phyloP scores from a whole-genome alignment of 148 eudicot genomes.

The Camellia lanceoleosa region DNA sequence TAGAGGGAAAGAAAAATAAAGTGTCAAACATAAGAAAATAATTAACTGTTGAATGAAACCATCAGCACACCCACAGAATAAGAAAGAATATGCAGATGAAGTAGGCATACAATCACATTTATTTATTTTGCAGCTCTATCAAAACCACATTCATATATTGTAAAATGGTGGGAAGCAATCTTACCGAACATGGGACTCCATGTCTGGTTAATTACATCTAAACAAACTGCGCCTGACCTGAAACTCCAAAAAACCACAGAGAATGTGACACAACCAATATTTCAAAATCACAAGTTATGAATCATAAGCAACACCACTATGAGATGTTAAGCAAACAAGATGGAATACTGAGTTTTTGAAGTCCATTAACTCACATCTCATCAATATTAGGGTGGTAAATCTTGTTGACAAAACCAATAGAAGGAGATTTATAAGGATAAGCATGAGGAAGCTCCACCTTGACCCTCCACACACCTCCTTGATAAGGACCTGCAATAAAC shows the following conservation, averaged over 20 bases:
- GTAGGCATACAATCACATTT: background rate
- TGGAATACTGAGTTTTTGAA: background rate
- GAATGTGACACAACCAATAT: background rate
- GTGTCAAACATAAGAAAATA: background rate
- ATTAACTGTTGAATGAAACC: background rate
- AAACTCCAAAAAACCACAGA: slow-evolving; percentile 6
- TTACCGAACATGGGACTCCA: slow-evolving; percentile 92
- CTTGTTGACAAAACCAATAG: slow-evolving; percentile 71
- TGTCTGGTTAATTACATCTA: slow-evolving; percentile 75
- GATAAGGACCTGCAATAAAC: slow-evolving; percentile 53
- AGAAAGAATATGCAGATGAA: background rate
- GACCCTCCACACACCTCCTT: slow-evolving; percentile 70
- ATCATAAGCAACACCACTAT: background rate
- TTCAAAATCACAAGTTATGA: background rate
- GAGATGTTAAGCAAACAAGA: background rate
- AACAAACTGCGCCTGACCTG: slow-evolving; percentile 81
- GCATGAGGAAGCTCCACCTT: slow-evolving; percentile 73
- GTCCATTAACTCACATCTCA: slow-evolving; percentile 48
- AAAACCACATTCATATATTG: background rate
- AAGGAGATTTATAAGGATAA: slow-evolving; percentile 71
- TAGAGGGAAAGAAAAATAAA: slow-evolving; percentile 14
- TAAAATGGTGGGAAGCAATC: slow-evolving; percentile 42
- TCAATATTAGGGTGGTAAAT: slow-evolving; percentile 78
- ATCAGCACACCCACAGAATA: background rate
- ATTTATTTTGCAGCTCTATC: background rate